A percentile compares a stretch with the other conserved stretches of the same genome.
These are phyloP conservation scores for Carpinus viminea DNA, from an alignment of 306 rosid genomes.

Conservation along the genomic window DNA sequence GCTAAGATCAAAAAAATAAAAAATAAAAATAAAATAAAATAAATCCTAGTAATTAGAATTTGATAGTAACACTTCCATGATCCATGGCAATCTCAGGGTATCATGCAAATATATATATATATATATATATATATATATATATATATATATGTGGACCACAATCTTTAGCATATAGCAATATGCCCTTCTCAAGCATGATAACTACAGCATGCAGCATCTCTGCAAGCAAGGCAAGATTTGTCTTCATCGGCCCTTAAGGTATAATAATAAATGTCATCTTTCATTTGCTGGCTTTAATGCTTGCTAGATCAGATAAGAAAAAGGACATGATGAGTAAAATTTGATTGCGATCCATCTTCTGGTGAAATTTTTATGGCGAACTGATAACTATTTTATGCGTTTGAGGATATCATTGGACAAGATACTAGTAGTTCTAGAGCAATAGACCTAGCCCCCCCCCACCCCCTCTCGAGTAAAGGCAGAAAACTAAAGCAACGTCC, in stretches of 20 bases:
- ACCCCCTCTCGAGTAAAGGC: slow-evolving; percentile 5
- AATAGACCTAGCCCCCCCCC: slow-evolving; percentile 19
- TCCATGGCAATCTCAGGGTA: slow-evolving; percentile 60
- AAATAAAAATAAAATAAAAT: too few relatives aligned
- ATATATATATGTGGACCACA: slow-evolving; percentile 45
- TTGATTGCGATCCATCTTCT: too few relatives aligned
- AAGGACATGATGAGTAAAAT: background rate
- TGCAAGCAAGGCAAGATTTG: slow-evolving; percentile 43
- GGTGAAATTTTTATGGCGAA: slow-evolving; percentile 22
- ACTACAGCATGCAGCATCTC: slow-evolving; percentile 36
- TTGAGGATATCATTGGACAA: slow-evolving; percentile 25
- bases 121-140: slow-evolving; percentile 9
- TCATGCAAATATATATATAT: slow-evolving; percentile 27
- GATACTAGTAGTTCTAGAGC: slow-evolving; percentile 25
- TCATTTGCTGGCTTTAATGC: slow-evolving; percentile 45
- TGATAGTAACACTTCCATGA: slow-evolving; percentile 70
- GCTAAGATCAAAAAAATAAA: slow-evolving; percentile 60
- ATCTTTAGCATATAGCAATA: slow-evolving; percentile 33
- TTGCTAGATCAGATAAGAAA: slow-evolving; percentile 24
- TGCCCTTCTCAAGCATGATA: slow-evolving; percentile 35
- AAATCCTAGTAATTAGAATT: slow-evolving; percentile 56
- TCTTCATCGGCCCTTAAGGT: slow-evolving; percentile 41
- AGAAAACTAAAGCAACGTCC: slow-evolving; percentile 26
- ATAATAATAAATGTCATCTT: slow-evolving; percentile 34
- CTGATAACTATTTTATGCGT: slow-evolving; percentile 20